Conservation (phyloP, 768 basidiomycete genomes). For the Tulasnella sp. region DNA sequence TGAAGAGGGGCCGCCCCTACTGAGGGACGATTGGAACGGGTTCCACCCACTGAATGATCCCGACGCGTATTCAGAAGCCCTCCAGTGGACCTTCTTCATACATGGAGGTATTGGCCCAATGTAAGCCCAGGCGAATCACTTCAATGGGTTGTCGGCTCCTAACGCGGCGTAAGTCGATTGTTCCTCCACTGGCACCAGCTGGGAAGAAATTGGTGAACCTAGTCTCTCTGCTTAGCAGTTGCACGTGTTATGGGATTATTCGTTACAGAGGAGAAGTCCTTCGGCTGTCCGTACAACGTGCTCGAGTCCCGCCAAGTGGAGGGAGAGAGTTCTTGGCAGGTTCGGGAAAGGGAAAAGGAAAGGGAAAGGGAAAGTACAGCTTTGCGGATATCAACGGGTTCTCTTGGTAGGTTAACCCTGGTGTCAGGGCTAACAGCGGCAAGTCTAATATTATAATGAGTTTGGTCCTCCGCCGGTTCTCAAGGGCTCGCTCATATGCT, state of each 20-base stretch:
- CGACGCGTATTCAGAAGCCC: conserved; percentile 57
- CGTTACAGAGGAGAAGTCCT: conserved; percentile 76
- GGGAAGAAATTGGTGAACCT: neutral
- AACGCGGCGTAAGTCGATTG: neutral
- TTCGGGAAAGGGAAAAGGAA: conserved; percentile 60
- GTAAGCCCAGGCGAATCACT: conserved; percentile 29
- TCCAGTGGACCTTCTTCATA: conserved; percentile 85
- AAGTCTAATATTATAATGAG: neutral
- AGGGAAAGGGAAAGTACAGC: conserved; percentile 55
- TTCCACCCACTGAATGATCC: conserved; percentile 44
- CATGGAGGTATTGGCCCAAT: conserved; percentile 54
- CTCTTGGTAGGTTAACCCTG: conserved; percentile 43
- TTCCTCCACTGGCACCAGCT: neutral
- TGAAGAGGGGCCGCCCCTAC: neutral
- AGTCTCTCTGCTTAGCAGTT: neutral
- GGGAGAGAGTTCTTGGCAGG: conserved; percentile 75
- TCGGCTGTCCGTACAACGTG: conserved; percentile 71
- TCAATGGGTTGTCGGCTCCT: neutral
- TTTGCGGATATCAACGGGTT: conserved; percentile 66
- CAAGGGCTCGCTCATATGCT: conserved; percentile 46
- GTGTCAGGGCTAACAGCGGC: too few species aligned
- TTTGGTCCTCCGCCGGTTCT: neutral
- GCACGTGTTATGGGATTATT: conserved; percentile 32
- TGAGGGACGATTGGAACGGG: conserved; percentile 19
- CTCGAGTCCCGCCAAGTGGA: conserved; percentile 54